These are phyloP conservation scores for Xerocomellus intermedius DNA, from an alignment of 768 basidiomycete species.

Conservation along the genomic window DNA sequence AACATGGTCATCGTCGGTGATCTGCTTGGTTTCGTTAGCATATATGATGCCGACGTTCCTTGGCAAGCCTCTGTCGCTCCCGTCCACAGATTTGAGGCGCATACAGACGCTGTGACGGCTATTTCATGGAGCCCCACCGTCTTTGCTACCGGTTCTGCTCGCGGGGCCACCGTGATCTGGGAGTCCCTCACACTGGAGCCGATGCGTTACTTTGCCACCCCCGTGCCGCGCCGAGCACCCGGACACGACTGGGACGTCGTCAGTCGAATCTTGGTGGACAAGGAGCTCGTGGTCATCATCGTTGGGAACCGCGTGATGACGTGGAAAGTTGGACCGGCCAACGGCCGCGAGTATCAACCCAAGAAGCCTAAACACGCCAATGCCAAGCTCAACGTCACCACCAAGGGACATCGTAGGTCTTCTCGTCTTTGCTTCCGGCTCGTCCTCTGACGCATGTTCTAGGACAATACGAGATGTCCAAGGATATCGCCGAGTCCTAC, in stretches of 20 bases:
- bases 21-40: conserved; percentile 56
- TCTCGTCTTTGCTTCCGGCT: not conserved
- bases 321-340: conserved; percentile 60
- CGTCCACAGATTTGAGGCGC: conserved; percentile 55
- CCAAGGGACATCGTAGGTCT: conserved; percentile 49
- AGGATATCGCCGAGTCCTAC: conserved; percentile 60
- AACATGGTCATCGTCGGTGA: conserved; percentile 67
- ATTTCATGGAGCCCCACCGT: conserved; percentile 59
- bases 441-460: not conserved
- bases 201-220: conserved; percentile 54
- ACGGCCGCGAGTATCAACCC: conserved; percentile 25
- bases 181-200: conserved; percentile 62
- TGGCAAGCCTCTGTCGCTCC: conserved; percentile 31
- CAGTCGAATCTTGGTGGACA: conserved; percentile 54
- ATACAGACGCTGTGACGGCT: conserved; percentile 64
- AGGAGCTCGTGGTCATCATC: conserved; percentile 54
- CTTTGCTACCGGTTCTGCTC: conserved; percentile 63
- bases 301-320: conserved; percentile 63
- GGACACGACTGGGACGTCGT: conserved; percentile 45
- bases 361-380: conserved; percentile 36
- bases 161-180: conserved; percentile 60
- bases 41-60: conserved; percentile 51
- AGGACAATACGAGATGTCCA: conserved; percentile 66
- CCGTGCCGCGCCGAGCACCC: conserved; percentile 36
- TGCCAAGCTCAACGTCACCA: conserved; percentile 27